Conservation (phyloP, 495 filamentous ascomycete species). For the Talaromyces wortmannii region DNA sequence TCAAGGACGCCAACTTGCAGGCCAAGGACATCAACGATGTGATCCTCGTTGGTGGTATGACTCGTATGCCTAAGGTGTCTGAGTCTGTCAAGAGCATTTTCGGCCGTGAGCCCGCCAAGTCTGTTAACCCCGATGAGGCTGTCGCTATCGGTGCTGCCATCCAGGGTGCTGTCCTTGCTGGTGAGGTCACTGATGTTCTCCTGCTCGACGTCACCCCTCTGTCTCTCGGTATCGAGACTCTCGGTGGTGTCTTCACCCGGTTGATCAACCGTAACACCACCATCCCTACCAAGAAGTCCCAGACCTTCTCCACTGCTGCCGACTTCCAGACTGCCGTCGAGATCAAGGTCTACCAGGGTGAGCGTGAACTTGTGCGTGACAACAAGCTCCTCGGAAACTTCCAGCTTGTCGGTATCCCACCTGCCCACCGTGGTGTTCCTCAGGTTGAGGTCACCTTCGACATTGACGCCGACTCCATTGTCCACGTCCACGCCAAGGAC, state of each 20-base stretch:
- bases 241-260: conserved; percentile 98
- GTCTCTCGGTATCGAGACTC: conserved; percentile 98
- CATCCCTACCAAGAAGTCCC: conserved; percentile 99
- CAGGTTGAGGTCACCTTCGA: conserved; percentile 99
- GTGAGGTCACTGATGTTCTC: conserved; percentile 94
- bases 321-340: conserved; percentile 99
- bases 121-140: conserved; percentile 98
- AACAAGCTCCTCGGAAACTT: conserved; percentile 99
- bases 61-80: conserved; percentile 98
- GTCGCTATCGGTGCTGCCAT: conserved; percentile 98
- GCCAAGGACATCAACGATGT: conserved; percentile 97
- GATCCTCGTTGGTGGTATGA: conserved; percentile 99
- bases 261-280: conserved; percentile 99
- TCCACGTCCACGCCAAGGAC: conserved; percentile 98
- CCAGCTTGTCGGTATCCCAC: conserved; percentile 97
- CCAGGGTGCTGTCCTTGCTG: conserved; percentile 93
- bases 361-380: conserved; percentile 98
- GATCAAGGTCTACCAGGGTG: conserved; percentile 99
- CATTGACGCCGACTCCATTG: conserved; percentile 98
- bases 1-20: conserved; percentile 93
- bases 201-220: conserved; percentile 96
- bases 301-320: conserved; percentile 96
- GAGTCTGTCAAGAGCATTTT: conserved; percentile 98
- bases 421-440: conserved; percentile 94
- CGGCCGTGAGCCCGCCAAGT: conserved; percentile 96